Evolutionary conservation across 139 green algal genomes (phyloP).

Genomic region (Gonium pectorale): DNA sequence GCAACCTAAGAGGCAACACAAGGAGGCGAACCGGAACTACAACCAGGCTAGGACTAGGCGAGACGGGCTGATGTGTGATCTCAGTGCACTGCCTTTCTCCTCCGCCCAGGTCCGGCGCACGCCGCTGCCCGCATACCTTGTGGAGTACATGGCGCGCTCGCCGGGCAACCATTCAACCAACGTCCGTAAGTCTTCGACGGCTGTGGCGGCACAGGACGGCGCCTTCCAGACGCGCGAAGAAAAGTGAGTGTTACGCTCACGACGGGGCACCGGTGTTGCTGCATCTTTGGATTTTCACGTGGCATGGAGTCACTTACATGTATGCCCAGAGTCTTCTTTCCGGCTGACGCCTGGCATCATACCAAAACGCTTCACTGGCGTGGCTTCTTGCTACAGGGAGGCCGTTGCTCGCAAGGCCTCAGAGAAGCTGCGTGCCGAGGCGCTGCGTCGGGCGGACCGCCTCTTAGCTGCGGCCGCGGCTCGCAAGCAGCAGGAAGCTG

Average conservation of each 20-base stretch:
- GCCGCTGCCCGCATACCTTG: constrained; percentile 1
- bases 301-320: too few relatives aligned
- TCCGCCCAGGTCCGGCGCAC: constrained; percentile 36
- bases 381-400: constrained; percentile 9
- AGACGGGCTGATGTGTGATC: too few relatives aligned
- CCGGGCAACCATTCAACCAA: constrained; percentile 42
- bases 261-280: too few relatives aligned
- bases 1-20: too few relatives aligned
- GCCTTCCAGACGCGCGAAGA: constrained; percentile 37
- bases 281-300: too few relatives aligned
- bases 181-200: constrained; percentile 8
- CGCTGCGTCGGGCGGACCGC: constrained; percentile 16
- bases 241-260: too few relatives aligned
- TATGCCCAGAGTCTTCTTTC: too few relatives aligned
- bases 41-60: too few relatives aligned
- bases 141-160: constrained; percentile 16
- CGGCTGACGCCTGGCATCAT: too few relatives aligned
- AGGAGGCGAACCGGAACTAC: too few relatives aligned
- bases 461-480: not conserved
- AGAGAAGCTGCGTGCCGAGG: constrained; percentile 16
- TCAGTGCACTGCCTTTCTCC: not conserved
- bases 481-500: constrained; percentile 1
- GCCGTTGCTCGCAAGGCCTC: not conserved
- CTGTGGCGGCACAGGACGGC: not conserved
- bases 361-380: too few relatives aligned